Percentiles rank a stretch among this genome's conserved stretches.
Evolutionary conservation across 164 flowering plant genomes (phyloP).

Genomic region (Stephania japonica): DNA sequence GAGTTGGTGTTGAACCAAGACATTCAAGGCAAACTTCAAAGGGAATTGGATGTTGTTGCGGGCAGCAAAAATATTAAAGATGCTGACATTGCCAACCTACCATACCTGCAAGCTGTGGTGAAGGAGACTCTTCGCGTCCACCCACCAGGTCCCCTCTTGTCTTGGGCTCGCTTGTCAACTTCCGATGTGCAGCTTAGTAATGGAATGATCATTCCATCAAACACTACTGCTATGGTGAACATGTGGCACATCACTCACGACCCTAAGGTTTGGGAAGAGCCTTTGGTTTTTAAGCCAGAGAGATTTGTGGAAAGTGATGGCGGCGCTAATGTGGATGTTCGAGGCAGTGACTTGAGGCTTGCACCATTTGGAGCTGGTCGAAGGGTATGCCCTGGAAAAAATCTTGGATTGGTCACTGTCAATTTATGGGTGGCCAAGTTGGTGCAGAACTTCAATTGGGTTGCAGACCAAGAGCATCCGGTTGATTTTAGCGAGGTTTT

Average conservation of each 20-base stretch:
- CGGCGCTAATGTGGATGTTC: conserved; percentile 34
- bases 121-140: conserved; percentile 44
- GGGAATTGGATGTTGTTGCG: conserved; percentile 31
- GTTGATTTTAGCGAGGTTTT: conserved; percentile 37
- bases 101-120: conserved; percentile 41
- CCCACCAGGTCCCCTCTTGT: conserved; percentile 55
- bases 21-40: conserved; percentile 32
- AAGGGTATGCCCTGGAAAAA: conserved; percentile 56
- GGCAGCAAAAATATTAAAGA: conserved; percentile 18
- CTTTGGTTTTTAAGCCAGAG: conserved; percentile 39
- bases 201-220: conserved; percentile 42
- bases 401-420: conserved; percentile 39
- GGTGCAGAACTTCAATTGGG: conserved; percentile 43
- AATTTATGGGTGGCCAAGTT: conserved; percentile 50
- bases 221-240: conserved; percentile 69
- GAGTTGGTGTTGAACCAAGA: conserved; percentile 36
- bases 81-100: conserved; percentile 28
- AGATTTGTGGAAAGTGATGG: conserved; percentile 32
- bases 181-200: conserved; percentile 45
- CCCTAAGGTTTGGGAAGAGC: conserved; percentile 37
- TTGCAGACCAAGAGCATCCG: conserved; percentile 8
- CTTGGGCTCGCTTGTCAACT: conserved; percentile 48
- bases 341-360: conserved; percentile 46
- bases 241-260: conserved; percentile 78
- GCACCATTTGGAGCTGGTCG: conserved; percentile 63